A percentile compares a stretch with the other conserved stretches of the same genome.
Evolutionary conservation across 179 eudicot species (phyloP).

Genomic region (Gypsophila paniculata): DNA sequence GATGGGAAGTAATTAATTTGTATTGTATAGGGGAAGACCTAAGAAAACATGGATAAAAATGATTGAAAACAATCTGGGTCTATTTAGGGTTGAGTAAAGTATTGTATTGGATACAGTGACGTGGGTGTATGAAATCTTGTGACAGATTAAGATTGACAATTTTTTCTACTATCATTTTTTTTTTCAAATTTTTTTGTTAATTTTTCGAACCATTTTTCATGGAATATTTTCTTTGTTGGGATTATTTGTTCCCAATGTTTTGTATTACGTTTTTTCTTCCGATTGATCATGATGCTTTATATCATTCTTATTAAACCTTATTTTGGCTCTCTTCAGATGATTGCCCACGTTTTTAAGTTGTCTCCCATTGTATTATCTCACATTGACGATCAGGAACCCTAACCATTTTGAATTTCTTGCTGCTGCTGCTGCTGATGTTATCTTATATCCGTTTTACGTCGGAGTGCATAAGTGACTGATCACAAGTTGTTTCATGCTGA

Average conservation of each 20-base stretch:
- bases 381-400: background rate
- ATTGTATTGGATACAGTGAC: background rate
- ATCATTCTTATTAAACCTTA: background rate
- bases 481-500: slow-evolving; percentile 29
- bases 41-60: background rate
- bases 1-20: background rate
- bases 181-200: background rate
- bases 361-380: background rate
- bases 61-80: background rate
- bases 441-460: slow-evolving; percentile 16
- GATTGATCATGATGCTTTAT: background rate
- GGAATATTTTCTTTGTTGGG: slow-evolving; percentile 7
- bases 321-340: background rate
- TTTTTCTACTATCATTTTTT: background rate
- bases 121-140: background rate
- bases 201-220: background rate
- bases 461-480: slow-evolving; percentile 18
- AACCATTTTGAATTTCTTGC: background rate
- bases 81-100: background rate
- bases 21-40: background rate
- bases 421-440: background rate
- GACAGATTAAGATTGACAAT: background rate
- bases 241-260: background rate
- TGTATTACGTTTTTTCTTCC: background rate
- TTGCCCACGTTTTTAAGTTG: background rate